Evolutionary conservation across 1,284 basidiomycete genomes (phyloP), one percentile per base, ranked within the genome.

Genomic region (Leccinum subrobustum): DNA sequence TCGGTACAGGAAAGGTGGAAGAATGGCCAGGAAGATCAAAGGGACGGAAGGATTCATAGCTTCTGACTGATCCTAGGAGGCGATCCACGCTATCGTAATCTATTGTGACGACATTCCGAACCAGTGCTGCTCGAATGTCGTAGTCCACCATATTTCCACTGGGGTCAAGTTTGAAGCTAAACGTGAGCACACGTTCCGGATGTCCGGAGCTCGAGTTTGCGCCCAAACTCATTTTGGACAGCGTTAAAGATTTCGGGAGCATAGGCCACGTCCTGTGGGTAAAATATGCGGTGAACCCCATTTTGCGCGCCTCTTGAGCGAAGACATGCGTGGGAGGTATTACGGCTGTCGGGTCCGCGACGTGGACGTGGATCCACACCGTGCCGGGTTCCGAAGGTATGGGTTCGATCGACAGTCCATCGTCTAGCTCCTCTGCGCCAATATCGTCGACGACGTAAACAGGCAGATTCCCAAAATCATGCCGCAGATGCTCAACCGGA

Each of bases 401-500:
- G 2, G 76, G 66, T 64, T 96, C 92, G 53, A 98, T 72, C 0
- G 95, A 96, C 37, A 99, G 71, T 1, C 95, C 97, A 73, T 99
- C 97, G 69, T 99, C 97, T 29, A 99, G 83, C 73, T 99, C 97
- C 67, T 90, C 78, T 0, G 97, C 96, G 5, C 69, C 73, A 0
- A 80, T 70, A 66, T 95, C 93, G 72, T 99, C 97, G 59, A 99
- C 90, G 18, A 98, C 91, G 73, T 90, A 98, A 1, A 95, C 93
- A 0, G 87, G 87, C 59, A 91, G 75, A 62, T 87, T 68, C 11
- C 91, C 92, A 73, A 95, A 98, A 75, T 98, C 96, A 68, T 93
- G 86, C 4, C 95, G 88, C 2, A 93, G 73, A 23, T 81, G 75
- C 31, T 88, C 88, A 33, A 86, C 76, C 0, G 83, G 80, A 67